These are phyloP conservation scores for Psilocybe mexicana DNA, from an alignment of 1,284 basidiomycete genomes.

Conservation along the genomic window DNA sequence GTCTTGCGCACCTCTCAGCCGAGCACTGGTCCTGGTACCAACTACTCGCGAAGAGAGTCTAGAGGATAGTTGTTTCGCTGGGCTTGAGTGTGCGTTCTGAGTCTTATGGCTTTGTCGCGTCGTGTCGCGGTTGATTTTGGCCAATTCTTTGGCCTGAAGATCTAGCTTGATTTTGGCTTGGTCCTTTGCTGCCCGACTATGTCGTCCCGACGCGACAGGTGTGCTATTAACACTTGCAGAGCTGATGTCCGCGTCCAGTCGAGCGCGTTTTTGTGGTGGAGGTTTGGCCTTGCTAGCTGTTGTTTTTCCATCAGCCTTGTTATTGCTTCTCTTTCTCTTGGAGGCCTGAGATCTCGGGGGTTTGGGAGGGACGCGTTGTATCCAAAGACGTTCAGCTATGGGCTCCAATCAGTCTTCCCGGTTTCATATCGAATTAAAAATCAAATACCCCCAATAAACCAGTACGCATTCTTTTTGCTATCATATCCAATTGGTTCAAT, in stretches of 20 bases:
- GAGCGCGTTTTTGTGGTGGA: conserved; percentile 32
- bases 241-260: conserved; percentile 21
- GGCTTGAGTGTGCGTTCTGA: conserved; percentile 11
- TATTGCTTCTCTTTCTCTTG: conserved; percentile 56
- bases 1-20: conserved; percentile 58
- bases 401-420: conserved; percentile 34
- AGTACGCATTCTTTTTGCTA: conserved; percentile 79
- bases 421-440: neutral
- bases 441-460: conserved; percentile 75
- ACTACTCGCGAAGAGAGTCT: conserved; percentile 32
- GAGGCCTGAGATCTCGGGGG: conserved; percentile 36
- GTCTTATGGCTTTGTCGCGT: conserved; percentile 22
- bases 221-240: neutral
- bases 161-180: conserved; percentile 69
- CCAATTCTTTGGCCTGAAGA: conserved; percentile 67
- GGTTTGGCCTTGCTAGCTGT: conserved; percentile 20
- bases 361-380: conserved; percentile 70
- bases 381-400: conserved; percentile 76
- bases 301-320: conserved; percentile 13
- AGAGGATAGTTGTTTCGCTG: conserved; percentile 10
- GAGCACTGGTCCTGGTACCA: conserved; percentile 67
- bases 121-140: conserved; percentile 56
- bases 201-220: conserved; percentile 31
- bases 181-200: conserved; percentile 64
- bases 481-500: conserved; percentile 90